Evolutionary conservation across 331 rosid genomes (phyloP).

Genomic region (Erythrophleum ivorense): DNA sequence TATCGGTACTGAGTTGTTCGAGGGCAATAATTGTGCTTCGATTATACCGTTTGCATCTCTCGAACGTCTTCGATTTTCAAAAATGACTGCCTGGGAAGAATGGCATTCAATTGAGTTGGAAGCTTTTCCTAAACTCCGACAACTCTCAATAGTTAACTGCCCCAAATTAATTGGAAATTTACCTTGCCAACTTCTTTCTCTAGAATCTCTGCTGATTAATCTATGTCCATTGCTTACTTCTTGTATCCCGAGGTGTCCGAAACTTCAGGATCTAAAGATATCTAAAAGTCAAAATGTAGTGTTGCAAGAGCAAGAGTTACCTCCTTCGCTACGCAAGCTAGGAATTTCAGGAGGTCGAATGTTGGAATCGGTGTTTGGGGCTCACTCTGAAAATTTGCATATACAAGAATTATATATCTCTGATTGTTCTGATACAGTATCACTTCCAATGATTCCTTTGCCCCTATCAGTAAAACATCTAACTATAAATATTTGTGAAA

Average conservation of each 20-base stretch:
- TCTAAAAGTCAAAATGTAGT: neutral
- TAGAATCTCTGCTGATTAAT: neutral
- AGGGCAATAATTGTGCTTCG: neutral
- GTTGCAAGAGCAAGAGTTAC: conserved; percentile 17
- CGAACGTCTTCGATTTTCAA: fast-evolving
- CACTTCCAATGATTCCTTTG: neutral
- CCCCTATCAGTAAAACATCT: neutral
- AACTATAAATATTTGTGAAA: fast-evolving
- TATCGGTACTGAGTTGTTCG: neutral
- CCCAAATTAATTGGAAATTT: neutral
- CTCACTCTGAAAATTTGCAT: neutral
- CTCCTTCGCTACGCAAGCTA: neutral
- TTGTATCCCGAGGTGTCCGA: neutral
- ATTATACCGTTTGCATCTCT: neutral
- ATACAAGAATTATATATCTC: fast-evolving
- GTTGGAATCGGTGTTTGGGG: neutral
- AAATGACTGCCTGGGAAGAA: neutral
- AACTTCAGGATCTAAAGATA: neutral
- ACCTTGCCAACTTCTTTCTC: neutral
- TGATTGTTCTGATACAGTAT: neutral
- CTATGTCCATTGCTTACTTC: neutral
- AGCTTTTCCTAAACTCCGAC: neutral
- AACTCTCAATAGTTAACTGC: neutral
- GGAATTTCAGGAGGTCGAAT: neutral
- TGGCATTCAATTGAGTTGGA: neutral